Evolutionary conservation across 2,329 filamentous ascomycete genomes (phyloP), one percentile per base, ranked within the genome.

Genomic region (Scedosporium boydii): DNA sequence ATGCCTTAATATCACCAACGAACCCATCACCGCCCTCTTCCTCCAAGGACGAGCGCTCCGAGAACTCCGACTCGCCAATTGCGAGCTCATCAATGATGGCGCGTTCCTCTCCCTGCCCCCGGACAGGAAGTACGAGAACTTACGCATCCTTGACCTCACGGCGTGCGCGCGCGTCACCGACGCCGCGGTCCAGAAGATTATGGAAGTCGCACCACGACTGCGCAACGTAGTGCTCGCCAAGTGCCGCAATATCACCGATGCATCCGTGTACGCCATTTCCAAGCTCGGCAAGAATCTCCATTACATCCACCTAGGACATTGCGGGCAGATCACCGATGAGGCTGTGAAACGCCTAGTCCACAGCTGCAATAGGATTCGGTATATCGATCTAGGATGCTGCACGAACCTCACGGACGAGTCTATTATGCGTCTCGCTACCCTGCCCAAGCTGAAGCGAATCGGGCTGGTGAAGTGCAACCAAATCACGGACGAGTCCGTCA

Each of bases 351-450:
- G 87, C 62, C 81, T 99, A 38, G 91, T 97, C 46, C 87, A 88
- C 67, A 81, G 80, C 61, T 99, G 95, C 79, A 98, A 93, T 70
- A 86, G 95, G 26, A 98, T 99, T 67, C 85, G 95, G 62, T 99
- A 99, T 73, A 99, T 99, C 66, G 95, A 99, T 72, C 79, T 99
- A 53, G 95, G 95, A n/a, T 98, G 95, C 77, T 99, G 95, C 75
- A 85, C 84, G 14, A 87, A 91, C 68, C 79, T 99, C 64, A 98
- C 95, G 0, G 95, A 99, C 69, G 81, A 83, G 10, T 97, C 93
- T 23, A 89, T 99, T 16, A 88, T 84, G 65, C 88, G 91, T 66
- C 80, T 99, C 44, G 93, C 95, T 4, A 85, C 85, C 14, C 82
- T 99, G 5, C 95, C 95, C 3, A 99, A 99, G 74, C 79, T 99